Evolutionary conservation across 176 grass and related monocot species (phyloP).

Genomic region (Cenchrus fungigraminus): DNA sequence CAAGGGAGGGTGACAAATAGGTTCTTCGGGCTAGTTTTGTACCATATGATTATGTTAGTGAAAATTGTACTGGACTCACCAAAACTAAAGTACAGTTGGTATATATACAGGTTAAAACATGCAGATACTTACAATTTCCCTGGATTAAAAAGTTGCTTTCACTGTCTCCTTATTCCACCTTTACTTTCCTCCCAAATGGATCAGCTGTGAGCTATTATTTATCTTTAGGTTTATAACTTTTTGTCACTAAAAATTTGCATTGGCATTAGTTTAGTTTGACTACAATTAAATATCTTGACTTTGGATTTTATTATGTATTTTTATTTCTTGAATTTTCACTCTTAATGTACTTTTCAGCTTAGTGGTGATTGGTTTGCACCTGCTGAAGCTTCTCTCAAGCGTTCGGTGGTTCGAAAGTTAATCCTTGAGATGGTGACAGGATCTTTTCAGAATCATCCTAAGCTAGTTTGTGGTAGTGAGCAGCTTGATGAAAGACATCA

Average conservation of each 20-base stretch:
- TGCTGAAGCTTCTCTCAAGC: constrained; percentile 90
- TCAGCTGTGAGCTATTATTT: not conserved
- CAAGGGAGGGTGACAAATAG: no score
- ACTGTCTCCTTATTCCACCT: constrained; percentile 2
- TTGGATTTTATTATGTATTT: constrained; percentile 23
- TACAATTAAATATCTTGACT: not conserved
- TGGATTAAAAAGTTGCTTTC: not conserved
- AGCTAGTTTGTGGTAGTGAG: constrained; percentile 32
- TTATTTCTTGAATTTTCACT: constrained; percentile 22
- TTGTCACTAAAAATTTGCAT: not conserved
- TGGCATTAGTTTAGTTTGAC: constrained; percentile 3
- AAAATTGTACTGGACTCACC: not conserved
- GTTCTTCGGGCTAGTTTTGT: no score
- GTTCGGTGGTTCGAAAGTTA: constrained; percentile 72
- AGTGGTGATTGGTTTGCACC: constrained; percentile 84
- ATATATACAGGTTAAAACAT: constrained; percentile 3
- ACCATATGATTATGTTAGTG: not conserved
- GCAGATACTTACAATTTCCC: not conserved
- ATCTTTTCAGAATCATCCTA: constrained; percentile 44
- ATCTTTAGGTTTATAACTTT: not conserved
- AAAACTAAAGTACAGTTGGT: constrained; percentile 20
- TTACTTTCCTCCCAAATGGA: not conserved
- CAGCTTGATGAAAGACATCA: constrained; percentile 48
- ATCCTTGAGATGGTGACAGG: constrained; percentile 62
- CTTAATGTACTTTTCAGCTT: constrained; percentile 62